Base-by-base conservation (phyloP, 164 flowering plant species). In the Buxus sempervirens region DNA sequence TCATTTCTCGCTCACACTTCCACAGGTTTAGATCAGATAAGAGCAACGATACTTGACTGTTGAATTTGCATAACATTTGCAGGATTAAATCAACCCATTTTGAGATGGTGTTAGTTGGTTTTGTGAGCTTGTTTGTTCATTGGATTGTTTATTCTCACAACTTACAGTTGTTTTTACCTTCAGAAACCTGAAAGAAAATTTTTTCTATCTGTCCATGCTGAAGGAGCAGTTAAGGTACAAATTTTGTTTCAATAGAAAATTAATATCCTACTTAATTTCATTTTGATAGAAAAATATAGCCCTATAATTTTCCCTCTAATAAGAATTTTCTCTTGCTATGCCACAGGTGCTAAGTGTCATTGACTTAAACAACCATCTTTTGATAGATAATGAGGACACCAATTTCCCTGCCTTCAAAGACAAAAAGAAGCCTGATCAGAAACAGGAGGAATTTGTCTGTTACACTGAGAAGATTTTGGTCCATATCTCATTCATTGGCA, bases 151-250 rank as follows among this genome's bases (percentile, higher is more conserved):
- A 22, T 42, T 66, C 57, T 65, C 36, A 15, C n/a, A 58, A 56
- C 41, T 66, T 56, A 16, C 45, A 24, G n/a, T 60, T 67, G n/a
- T 53, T 65, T 75, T 49, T 76, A n/a, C 65, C 62, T 78, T 19
- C 90, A 92, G 99, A 96, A 88, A 63, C 89, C 88, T 58, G 96
- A 87, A 75, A 88, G 96, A 74, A 91, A 76, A 28, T 81, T 96
- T 63, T 74, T 81, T 58, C 64, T 91, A 49, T 87, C 97, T 42
- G 79, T 85, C 62, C 89, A 79, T 82, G 92, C 99, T 27, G 98
- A 90, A 75, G 96, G 96, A 64, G 96, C 99, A 67, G 77, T 78
- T 42, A 96, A 96, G 98, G 99, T 92, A 59, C n/a, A 60, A 51
- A 53, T 66, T 28, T 60, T 24, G 5, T 10, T 41, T 27, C 9